Conservation (phyloP, 495 filamentous ascomycete species). For the Talaromyces nanjingensis region DNA sequence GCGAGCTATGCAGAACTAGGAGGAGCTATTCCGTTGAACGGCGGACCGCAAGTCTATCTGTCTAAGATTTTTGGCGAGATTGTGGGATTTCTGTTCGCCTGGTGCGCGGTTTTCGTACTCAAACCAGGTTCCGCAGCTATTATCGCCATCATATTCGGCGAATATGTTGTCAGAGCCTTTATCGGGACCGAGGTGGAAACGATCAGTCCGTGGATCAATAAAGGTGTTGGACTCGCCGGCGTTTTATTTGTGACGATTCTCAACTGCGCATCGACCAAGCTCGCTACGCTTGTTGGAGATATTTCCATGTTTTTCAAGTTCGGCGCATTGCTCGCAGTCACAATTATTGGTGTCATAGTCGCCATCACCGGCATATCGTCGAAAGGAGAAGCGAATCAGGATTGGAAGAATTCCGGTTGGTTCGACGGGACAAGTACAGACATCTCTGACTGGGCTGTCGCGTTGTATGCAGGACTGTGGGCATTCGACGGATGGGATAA, state of each 20-base stretch:
- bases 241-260: slow-evolving; percentile 69
- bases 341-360: slow-evolving; percentile 83
- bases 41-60: slow-evolving; percentile 86
- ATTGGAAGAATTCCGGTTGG: slow-evolving; percentile 86
- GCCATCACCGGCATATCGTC: slow-evolving; percentile 76
- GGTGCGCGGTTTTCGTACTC: slow-evolving; percentile 88
- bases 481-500: slow-evolving; percentile 99
- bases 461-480: slow-evolving; percentile 93
- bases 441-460: slow-evolving; percentile 79
- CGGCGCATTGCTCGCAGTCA: slow-evolving; percentile 77
- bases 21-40: slow-evolving; percentile 92
- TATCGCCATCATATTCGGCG: slow-evolving; percentile 94
- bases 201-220: slow-evolving; percentile 81
- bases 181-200: slow-evolving; percentile 74
- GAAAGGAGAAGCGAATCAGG: slow-evolving; percentile 65
- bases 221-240: slow-evolving; percentile 74
- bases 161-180: slow-evolving; percentile 83
- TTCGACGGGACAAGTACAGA: slow-evolving; percentile 80
- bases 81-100: slow-evolving; percentile 87
- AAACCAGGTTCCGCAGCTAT: slow-evolving; percentile 93
- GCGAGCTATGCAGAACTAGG: slow-evolving; percentile 95
- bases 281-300: slow-evolving; percentile 80
- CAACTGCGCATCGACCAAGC: slow-evolving; percentile 83
- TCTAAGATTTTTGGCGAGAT: slow-evolving; percentile 94
- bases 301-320: slow-evolving; percentile 97